Evolutionary conservation across 352 stramenopile species (phyloP).

Genomic region (Plasmopara viticola): DNA sequence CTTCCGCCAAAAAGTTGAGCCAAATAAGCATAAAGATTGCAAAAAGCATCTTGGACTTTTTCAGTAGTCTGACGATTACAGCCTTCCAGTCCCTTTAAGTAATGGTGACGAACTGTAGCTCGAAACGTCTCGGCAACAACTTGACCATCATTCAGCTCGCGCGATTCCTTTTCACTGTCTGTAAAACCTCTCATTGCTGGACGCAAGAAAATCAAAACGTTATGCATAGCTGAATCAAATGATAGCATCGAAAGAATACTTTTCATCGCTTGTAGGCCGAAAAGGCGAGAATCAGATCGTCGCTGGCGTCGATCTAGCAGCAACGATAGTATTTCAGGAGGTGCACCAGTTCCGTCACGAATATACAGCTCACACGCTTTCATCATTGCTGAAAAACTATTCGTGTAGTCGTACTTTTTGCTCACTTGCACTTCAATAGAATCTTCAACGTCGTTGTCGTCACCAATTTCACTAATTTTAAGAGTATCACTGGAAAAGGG

Average conservation of each 20-base stretch:
- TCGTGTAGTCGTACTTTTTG: slow-evolving; percentile 45
- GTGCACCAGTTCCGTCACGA: slow-evolving; percentile 70
- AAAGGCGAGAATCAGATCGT: slow-evolving; percentile 65
- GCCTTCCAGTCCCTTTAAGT: slow-evolving; percentile 81
- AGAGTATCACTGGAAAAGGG: slow-evolving; percentile 1
- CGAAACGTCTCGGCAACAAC: slow-evolving; percentile 79
- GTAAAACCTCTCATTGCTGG: slow-evolving; percentile 81
- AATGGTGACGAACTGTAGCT: slow-evolving; percentile 79
- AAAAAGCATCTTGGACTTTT: slow-evolving; percentile 60
- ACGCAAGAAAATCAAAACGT: slow-evolving; percentile 73
- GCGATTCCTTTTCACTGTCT: slow-evolving; percentile 77
- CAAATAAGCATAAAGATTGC: slow-evolving; percentile 68
- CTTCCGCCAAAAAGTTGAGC: slow-evolving; percentile 42
- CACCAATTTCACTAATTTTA: slow-evolving; percentile 8
- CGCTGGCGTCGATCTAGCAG: slow-evolving; percentile 70
- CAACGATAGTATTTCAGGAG: slow-evolving; percentile 62
- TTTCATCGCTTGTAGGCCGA: slow-evolving; percentile 80
- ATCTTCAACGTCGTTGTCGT: slow-evolving; percentile 8
- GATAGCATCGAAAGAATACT: slow-evolving; percentile 60
- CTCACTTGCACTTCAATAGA: slow-evolving; percentile 19
- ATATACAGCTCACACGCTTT: slow-evolving; percentile 86
- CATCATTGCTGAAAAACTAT: slow-evolving; percentile 71
- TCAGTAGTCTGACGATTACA: slow-evolving; percentile 60
- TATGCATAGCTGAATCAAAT: slow-evolving; percentile 73
- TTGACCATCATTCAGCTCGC: slow-evolving; percentile 68